Base-by-base conservation (phyloP, 805 yeast species). In the Ogataea thermomethanolica region DNA sequence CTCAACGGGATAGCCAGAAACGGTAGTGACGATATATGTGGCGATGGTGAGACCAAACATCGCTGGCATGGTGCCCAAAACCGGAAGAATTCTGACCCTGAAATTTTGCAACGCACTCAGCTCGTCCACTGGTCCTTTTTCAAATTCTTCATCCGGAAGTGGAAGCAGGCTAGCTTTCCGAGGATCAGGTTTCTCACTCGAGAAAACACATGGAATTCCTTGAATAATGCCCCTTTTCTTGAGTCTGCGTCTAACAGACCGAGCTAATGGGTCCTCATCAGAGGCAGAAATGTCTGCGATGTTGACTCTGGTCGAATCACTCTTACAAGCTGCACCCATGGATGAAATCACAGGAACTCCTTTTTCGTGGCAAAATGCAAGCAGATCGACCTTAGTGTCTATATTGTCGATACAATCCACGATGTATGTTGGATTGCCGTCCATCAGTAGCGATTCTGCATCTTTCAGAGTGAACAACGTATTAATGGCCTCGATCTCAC, bases 301-400 rank as follows among this genome's bases (percentile, higher is more conserved):
- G 58, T 88, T 85, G 42, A 93, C 78, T 55, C 98, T 72, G 3
- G 97, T 83, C 9, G 98, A 95, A 59, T 93, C 99, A 37, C 95
- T 83, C 61, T 93, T 93, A 52, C 96, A 84, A 4, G 96, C 95
- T 1, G 99, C 98, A 21, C 99, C 99, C 79, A 95, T 95, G 1
- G 96, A 85, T 4, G 95, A 81, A 28, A 93, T 75, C 24, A 89
- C 84, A n/a, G 76, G 77, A 25, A 91, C 58, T 1, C 71, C 61
- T 31, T 78, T 65, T 12, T 71, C 69, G 57, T 80, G 67, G 50
- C 95, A 82, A 62, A 73, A 90, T 24, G 81, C 80, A 49, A 93
- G 67, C 37, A 93, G 67, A 55, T 93, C 99, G 21, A 90, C 95
- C 56, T 93, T 93, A n/a, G 98, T 90, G 53, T 91, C 96, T 44